phyloP scores from a whole-genome alignment of 306 rosid genomes.

The Pyrus bretschneideri region DNA sequence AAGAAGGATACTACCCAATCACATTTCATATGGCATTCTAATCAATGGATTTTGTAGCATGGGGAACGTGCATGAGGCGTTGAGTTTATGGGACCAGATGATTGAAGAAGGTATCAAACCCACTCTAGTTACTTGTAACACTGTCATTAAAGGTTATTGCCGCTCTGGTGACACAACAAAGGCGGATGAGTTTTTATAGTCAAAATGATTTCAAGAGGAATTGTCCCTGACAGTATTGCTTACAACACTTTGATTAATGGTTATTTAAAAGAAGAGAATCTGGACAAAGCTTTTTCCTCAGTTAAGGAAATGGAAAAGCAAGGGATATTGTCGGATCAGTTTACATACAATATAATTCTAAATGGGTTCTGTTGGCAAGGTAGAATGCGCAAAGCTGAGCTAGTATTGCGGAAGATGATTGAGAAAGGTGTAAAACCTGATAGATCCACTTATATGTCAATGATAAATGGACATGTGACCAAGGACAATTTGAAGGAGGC shows the following conservation, averaged over 20 bases:
- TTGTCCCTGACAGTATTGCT: slow-evolving; percentile 64
- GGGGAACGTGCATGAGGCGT: slow-evolving; percentile 59
- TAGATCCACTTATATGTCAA: slow-evolving; percentile 60
- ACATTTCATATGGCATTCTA: no score
- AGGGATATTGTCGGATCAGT: slow-evolving; percentile 56
- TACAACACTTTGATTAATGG: slow-evolving; percentile 80
- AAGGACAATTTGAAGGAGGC: slow-evolving; percentile 80
- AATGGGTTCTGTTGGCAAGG: slow-evolving; percentile 66
- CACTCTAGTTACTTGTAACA: slow-evolving; percentile 61
- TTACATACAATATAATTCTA: slow-evolving; percentile 67
- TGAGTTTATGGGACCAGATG: slow-evolving; percentile 78
- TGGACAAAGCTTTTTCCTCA: slow-evolving; percentile 55
- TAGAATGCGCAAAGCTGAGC: slow-evolving; percentile 73
- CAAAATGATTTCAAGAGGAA: slow-evolving; percentile 60
- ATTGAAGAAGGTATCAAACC: slow-evolving; percentile 65
- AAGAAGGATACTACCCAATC: no score
- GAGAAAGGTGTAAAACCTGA: slow-evolving; percentile 71
- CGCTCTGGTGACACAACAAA: slow-evolving; percentile 48
- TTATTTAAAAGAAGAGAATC: slow-evolving; percentile 60
- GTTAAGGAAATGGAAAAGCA: slow-evolving; percentile 57
- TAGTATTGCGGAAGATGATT: slow-evolving; percentile 62
- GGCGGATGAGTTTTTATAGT: slow-evolving; percentile 49
- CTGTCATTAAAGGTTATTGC: slow-evolving; percentile 70
- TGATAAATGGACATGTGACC: slow-evolving; percentile 80
- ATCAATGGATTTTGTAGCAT: slow-evolving; percentile 74